phyloP scores from a whole-genome alignment of 2,329 filamentous ascomycete genomes.

The Pleurostoma richardsiae region DNA sequence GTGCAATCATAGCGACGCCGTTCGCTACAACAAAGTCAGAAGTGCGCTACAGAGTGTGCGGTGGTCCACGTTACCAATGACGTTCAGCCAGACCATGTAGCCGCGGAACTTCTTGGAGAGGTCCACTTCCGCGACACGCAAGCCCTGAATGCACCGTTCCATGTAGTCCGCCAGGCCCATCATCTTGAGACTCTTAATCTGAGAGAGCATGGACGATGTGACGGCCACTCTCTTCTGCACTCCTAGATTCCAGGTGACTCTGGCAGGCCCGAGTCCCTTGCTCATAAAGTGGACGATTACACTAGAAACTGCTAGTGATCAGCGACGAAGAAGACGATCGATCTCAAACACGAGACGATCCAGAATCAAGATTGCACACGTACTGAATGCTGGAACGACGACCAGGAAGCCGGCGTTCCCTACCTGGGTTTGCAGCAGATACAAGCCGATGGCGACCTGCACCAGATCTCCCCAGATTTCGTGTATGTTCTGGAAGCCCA shows the following conservation, averaged over 20 bases:
- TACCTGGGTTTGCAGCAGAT: slow-evolving; percentile 38
- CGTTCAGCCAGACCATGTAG: slow-evolving; percentile 24
- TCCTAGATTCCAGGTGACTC: slow-evolving; percentile 29
- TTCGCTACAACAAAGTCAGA: slow-evolving; percentile 8
- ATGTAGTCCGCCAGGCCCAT: slow-evolving; percentile 31
- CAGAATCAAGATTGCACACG: background rate
- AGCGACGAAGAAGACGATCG: slow-evolving; percentile 5
- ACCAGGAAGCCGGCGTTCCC: slow-evolving; percentile 42
- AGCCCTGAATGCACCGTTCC: slow-evolving; percentile 21
- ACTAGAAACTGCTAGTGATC: slow-evolving; percentile 10
- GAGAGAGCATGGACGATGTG: slow-evolving; percentile 30
- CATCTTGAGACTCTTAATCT: slow-evolving; percentile 40
- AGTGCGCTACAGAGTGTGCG: background rate
- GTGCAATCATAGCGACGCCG: slow-evolving; percentile 20
- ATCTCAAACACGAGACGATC: slow-evolving; percentile 3
- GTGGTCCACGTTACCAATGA: slow-evolving; percentile 15
- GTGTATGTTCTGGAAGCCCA: slow-evolving; percentile 32
- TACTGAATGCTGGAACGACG: slow-evolving; percentile 31
- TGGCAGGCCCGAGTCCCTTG: slow-evolving; percentile 20
- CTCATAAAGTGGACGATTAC: slow-evolving; percentile 16
- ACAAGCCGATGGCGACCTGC: slow-evolving; percentile 52
- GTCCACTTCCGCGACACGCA: slow-evolving; percentile 30
- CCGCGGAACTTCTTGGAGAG: slow-evolving; percentile 29
- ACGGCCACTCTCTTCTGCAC: slow-evolving; percentile 33
- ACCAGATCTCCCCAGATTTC: slow-evolving; percentile 58